Evolutionary conservation across 2,329 filamentous ascomycete species (phyloP).

Genomic region (Aaosphaeria pasadenensis): DNA sequence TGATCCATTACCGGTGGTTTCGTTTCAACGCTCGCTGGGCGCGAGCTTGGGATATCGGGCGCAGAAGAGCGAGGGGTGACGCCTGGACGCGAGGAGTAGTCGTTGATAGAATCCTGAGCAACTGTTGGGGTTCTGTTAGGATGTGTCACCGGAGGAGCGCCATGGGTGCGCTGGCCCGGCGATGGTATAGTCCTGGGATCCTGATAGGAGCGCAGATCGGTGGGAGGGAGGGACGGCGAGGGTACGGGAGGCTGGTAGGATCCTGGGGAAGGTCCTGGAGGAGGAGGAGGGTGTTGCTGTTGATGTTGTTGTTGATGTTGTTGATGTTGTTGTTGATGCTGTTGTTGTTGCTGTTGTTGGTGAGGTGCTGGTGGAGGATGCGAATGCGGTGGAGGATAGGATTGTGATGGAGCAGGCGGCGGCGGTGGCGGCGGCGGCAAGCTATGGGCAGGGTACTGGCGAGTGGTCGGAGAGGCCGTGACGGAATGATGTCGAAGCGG

Average conservation of each 20-base stretch:
- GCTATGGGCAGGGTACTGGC: constrained; percentile 15
- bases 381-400: background rate
- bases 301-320: background rate
- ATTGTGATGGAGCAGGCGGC: constrained; percentile 1
- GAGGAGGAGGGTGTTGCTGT: too few species aligned
- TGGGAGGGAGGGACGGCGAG: constrained; percentile 29
- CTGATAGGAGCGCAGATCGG: constrained; percentile 31
- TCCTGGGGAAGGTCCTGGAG: constrained; percentile 1
- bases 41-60: constrained; percentile 20
- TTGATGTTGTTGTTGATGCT: background rate
- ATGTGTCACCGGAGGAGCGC: constrained; percentile 28
- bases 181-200: constrained; percentile 33
- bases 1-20: constrained; percentile 34
- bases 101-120: constrained; percentile 31
- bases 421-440: constrained; percentile 2
- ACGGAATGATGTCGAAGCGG: constrained; percentile 27
- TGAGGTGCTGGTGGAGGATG: background rate
- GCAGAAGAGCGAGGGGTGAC: constrained; percentile 24
- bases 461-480: constrained; percentile 25
- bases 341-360: background rate
- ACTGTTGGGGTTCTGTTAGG: constrained; percentile 14
- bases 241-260: constrained; percentile 16
- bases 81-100: constrained; percentile 26
- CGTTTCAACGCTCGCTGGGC: constrained; percentile 24
- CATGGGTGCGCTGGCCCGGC: constrained; percentile 34